Evolutionary conservation across 352 stramenopile species (phyloP), one percentile per base, ranked within the genome.

Genomic region (Aphanomyces cochlioides): DNA sequence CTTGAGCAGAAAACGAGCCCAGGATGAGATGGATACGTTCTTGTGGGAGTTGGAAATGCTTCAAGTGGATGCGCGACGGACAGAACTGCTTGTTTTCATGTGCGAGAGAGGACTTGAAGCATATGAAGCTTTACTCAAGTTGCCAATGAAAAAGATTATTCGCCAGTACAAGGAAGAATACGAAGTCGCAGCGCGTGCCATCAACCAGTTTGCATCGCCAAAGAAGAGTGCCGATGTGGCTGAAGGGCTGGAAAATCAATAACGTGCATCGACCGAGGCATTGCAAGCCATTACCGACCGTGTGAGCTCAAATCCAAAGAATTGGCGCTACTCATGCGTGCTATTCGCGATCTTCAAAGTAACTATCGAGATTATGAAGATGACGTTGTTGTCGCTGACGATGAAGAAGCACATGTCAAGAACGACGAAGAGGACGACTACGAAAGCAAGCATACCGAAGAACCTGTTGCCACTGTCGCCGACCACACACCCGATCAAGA

Each of bases 101-200:
- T 90, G 83, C 43, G 77, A 90, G 69, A 80, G 83, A 13, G 87
- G 93, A 72, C 75, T 95, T 17, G 81, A 93, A 45, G 82, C 88
- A 65, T 95, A 93, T 74, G 84, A 87, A 74, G 76, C 77, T 72
- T 77, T 93, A 4, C 88, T 93, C 67, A 73, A 79, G 0, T 79
- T 96, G 58, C 79, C 84, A 50, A 78, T 83, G 28, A 85, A 96
- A 66, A 89, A 87, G 71, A 85, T 76, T 0, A 76, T 94, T 19
- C 83, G 86, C 7, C 81, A 80, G 38, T 94, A 93, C 73, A 96
- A 96, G 69, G 85, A 96, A 70, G 88, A 94, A 72, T 96, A 96
- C 75, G 88, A 96, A 72, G 90, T 84, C 13, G 87, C 92, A 59
- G 86, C 88, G 86, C 88, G 41, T 75, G 85, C 15, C 3, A 82